Base-by-base conservation (phyloP, 768 basidiomycete species). In the Mycena albidolilacea region DNA sequence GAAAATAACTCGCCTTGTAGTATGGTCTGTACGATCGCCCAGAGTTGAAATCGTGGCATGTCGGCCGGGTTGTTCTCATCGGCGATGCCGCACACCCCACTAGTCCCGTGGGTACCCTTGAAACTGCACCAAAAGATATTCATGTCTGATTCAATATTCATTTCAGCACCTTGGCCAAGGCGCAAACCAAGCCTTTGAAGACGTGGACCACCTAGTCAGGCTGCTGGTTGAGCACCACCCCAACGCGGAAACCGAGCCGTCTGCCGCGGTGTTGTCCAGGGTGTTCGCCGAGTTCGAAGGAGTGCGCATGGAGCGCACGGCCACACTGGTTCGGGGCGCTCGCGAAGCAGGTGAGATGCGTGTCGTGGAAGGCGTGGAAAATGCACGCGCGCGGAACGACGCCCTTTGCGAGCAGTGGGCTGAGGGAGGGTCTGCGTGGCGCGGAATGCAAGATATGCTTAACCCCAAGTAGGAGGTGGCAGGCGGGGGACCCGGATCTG, bases 51-150 rank as follows among this genome's bases (percentile, higher is more conserved):
- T 76, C 80, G 5, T 87, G 86, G 86, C 82, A 85, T 73, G 79
- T 81, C 48, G 84, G 83, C 35, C 80, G 85, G 14, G 82, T 86
- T 12, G 79, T 85, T 9, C 80, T 87, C 46, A 78, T 86, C 12
- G 86, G 86, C 8, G 86, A 87, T 74, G 86, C 85, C 8, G 86
- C 86, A 6, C 86, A 87, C 74, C 86, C 86, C 5, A 86, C 86
- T 6, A 85, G 83, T 71, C 86, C 86, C 0, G 85, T 86, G 71
- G 61, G 85, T 77, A 2, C 10, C 55, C 23, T 30, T 23, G 2
- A 30, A 38, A 46, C 5, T 17, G 6, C 15, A 46, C 55, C 14
- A 14, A 44, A 52, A 23, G 60, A 65, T 7, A 41, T 41, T 41
- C 19, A 44, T 17, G 62, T n/a, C 35, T 44, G 48, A 39, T 52